Conservation (phyloP, 495 filamentous ascomycete species). For the Xylaria castorea region DNA sequence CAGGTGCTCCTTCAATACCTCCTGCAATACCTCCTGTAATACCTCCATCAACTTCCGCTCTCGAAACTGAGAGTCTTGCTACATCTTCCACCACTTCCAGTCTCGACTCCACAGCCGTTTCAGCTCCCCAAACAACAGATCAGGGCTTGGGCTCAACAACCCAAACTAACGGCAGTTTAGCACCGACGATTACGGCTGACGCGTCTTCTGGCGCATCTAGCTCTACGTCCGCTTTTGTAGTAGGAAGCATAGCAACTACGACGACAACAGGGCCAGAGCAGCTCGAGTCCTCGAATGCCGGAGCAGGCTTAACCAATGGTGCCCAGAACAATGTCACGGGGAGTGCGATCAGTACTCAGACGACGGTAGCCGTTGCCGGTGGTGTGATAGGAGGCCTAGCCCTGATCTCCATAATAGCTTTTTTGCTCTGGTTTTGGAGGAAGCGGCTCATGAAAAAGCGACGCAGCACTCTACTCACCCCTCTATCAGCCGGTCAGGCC, state of each 20-base stretch:
- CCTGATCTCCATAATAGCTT: conserved; percentile 51
- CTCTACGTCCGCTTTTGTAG: conserved; percentile 9
- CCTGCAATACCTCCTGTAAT: not conserved
- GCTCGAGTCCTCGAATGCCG: conserved; percentile 28
- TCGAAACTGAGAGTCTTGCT: not conserved
- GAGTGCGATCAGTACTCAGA: conserved; percentile 40
- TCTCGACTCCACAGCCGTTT: conserved; percentile 1
- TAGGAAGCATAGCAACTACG: conserved; percentile 17
- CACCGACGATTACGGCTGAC: conserved; percentile 20
- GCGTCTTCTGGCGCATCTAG: not conserved
- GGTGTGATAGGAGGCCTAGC: conserved; percentile 58
- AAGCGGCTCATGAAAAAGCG: conserved; percentile 46
- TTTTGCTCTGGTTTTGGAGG: conserved; percentile 58
- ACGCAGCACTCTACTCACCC: conserved; percentile 54
- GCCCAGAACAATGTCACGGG: conserved; percentile 28
- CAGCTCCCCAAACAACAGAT: conserved; percentile 5
- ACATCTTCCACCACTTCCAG: not conserved
- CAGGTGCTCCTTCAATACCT: not conserved
- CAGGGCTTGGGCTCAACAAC: not conserved
- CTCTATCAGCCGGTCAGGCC: conserved; percentile 43
- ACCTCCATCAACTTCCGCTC: conserved; percentile 8
- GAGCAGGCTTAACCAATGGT: conserved; percentile 22
- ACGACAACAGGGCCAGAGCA: conserved; percentile 21
- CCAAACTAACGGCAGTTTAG: conserved; percentile 10
- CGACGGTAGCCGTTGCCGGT: conserved; percentile 53